Conservation (phyloP, 352 stramenopile genomes). For the Pythium chondricola region DNA sequence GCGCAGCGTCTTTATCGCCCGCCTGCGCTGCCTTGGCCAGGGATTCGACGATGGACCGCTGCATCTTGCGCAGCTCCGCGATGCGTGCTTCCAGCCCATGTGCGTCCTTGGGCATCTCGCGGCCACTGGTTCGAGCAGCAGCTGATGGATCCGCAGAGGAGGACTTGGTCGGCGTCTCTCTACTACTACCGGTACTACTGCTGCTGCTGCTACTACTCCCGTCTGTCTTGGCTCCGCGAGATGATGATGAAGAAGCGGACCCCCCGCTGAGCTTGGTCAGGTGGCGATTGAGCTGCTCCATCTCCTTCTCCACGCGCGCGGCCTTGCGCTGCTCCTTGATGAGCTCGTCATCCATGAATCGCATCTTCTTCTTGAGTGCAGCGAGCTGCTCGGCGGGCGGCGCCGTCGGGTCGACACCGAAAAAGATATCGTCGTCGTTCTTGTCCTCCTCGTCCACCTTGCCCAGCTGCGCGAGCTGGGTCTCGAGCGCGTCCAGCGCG, state of each 20-base stretch:
- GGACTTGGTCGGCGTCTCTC: neutral
- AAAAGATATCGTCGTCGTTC: slow-evolving; percentile 66
- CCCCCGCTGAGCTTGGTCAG: slow-evolving; percentile 38
- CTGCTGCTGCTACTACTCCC: slow-evolving; percentile 22
- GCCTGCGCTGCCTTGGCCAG: slow-evolving; percentile 64
- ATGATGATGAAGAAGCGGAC: slow-evolving; percentile 22
- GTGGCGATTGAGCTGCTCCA: slow-evolving; percentile 80
- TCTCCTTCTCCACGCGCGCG: slow-evolving; percentile 69
- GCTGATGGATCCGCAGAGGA: too few species aligned
- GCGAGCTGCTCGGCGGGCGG: slow-evolving; percentile 50
- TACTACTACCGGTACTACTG: neutral
- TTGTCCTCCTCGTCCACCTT: slow-evolving; percentile 54
- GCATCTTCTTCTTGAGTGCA: slow-evolving; percentile 57
- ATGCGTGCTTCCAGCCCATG: slow-evolving; percentile 63
- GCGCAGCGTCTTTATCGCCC: slow-evolving; percentile 64
- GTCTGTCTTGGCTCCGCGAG: slow-evolving; percentile 9
- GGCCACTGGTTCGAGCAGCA: too few species aligned
- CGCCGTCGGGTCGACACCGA: slow-evolving; percentile 59
- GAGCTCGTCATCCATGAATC: slow-evolving; percentile 73
- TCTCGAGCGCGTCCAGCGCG: slow-evolving; percentile 65
- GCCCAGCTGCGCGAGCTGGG: slow-evolving; percentile 54
- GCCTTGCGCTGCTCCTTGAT: slow-evolving; percentile 76
- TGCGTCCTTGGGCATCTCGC: slow-evolving; percentile 41
- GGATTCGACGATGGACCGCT: slow-evolving; percentile 63
- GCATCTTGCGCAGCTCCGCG: slow-evolving; percentile 70